Evolutionary conservation across 495 filamentous ascomycete species (phyloP).

Genomic region (Hypoxylon fuscum): DNA sequence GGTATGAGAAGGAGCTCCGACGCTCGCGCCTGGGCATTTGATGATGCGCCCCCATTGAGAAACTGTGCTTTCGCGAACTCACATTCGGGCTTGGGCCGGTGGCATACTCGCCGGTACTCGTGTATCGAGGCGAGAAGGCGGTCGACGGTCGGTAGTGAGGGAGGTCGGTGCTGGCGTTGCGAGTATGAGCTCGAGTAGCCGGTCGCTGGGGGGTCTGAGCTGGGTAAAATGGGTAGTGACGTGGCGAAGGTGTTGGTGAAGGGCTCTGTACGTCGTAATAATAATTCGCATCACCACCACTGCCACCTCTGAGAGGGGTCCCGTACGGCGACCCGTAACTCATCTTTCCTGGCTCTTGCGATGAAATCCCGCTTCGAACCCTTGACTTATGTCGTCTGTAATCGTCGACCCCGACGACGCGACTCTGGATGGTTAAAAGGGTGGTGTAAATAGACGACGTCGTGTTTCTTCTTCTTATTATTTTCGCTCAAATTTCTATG

Average conservation of each 20-base stretch:
- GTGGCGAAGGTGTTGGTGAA: constrained; percentile 61
- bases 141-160: constrained; percentile 51
- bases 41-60: constrained; percentile 54
- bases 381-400: constrained; percentile 24
- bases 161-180: constrained; percentile 51
- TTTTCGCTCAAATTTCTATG: constrained; percentile 32
- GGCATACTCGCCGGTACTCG: constrained; percentile 64
- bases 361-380: constrained; percentile 38
- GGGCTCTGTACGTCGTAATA: constrained; percentile 57
- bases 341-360: constrained; percentile 50
- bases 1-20: constrained; percentile 60
- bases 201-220: constrained; percentile 55
- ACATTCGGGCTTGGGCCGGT: constrained; percentile 61
- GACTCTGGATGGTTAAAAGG: constrained; percentile 26
- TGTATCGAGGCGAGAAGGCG: constrained; percentile 58
- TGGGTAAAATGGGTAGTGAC: constrained; percentile 56
- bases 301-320: constrained; percentile 49
- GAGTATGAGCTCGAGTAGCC: constrained; percentile 57
- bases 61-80: constrained; percentile 63
- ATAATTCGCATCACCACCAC: constrained; percentile 46
- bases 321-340: constrained; percentile 58
- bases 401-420: constrained; percentile 34
- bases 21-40: constrained; percentile 57
- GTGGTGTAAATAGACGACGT: no score
- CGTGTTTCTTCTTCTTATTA: no score